Evolutionary conservation across 2,329 filamentous ascomycete species (phyloP).

Genomic region (Zymoseptoria ardabiliae): DNA sequence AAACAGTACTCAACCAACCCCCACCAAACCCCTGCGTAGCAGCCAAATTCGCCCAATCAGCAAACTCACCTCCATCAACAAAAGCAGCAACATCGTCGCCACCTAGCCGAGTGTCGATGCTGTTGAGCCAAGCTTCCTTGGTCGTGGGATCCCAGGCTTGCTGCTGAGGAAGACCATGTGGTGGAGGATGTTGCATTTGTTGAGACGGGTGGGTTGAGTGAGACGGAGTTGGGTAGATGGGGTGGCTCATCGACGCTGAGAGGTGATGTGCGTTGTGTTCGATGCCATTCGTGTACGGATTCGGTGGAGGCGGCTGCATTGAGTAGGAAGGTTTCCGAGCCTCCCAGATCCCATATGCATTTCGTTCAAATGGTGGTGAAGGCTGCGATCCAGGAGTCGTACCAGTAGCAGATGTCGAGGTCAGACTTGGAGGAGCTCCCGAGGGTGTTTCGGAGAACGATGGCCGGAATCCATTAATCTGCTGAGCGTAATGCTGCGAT

Average conservation of each 20-base stretch:
- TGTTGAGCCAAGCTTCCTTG: slow-evolving; percentile 31
- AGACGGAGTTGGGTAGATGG: slow-evolving; percentile 6
- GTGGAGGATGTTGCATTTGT: slow-evolving; percentile 1
- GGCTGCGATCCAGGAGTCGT: slow-evolving; percentile 21
- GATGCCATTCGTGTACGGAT: slow-evolving; percentile 16
- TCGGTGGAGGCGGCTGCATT: slow-evolving; percentile 17
- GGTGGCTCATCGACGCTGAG: slow-evolving; percentile 3
- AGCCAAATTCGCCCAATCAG: slow-evolving; percentile 27
- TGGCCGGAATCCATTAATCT: slow-evolving; percentile 23
- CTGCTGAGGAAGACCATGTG: slow-evolving; percentile 8
- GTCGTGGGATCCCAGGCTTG: slow-evolving; percentile 21
- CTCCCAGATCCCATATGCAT: slow-evolving; percentile 17
- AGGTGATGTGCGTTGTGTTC: slow-evolving; percentile 8
- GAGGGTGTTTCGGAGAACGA: slow-evolving; percentile 16
- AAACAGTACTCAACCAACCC: slow-evolving; percentile 27
- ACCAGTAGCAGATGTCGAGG: slow-evolving; percentile 15
- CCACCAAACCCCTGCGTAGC: slow-evolving; percentile 15
- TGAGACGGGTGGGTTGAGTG: slow-evolving; percentile 6
- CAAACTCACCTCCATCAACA: slow-evolving; percentile 32
- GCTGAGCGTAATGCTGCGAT: slow-evolving; percentile 9
- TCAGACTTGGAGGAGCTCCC: slow-evolving; percentile 18
- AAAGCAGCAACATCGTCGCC: slow-evolving; percentile 37
- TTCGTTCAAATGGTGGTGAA: slow-evolving; percentile 17
- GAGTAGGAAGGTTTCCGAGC: slow-evolving; percentile 16
- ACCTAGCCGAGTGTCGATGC: slow-evolving; percentile 31